A percentile compares a stretch with the other conserved stretches of the same genome.
Conservation (phyloP, 2,329 filamentous ascomycete genomes). For the Madurella fahalii region DNA sequence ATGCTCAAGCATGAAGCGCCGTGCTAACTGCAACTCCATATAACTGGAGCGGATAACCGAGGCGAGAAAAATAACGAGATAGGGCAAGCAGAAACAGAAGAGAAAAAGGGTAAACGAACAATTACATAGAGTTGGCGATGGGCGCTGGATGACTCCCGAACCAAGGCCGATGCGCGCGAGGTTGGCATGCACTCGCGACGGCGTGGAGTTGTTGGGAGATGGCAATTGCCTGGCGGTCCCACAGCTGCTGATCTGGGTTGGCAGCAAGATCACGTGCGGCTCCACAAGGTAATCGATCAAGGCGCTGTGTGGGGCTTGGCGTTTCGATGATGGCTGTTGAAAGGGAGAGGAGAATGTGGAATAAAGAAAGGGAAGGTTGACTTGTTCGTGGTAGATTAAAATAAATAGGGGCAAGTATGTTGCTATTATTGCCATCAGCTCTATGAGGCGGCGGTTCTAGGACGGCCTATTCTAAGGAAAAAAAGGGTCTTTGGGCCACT, state of each 20-base stretch:
- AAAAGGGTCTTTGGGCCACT: too few species aligned
- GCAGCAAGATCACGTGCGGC: background rate
- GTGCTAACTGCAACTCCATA: conserved; percentile 8
- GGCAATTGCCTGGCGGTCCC: background rate
- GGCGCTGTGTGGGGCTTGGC: background rate
- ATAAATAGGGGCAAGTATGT: too few species aligned
- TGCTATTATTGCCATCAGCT: too few species aligned
- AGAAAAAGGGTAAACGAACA: conserved; percentile 26
- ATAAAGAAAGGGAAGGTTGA: too few species aligned
- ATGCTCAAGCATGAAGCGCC: conserved; percentile 10
- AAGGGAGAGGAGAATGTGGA: too few species aligned
- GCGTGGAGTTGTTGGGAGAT: conserved; percentile 16
- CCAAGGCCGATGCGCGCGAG: conserved; percentile 14
- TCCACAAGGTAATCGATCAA: background rate
- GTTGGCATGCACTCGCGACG: conserved; percentile 15
- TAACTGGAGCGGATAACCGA: conserved; percentile 7
- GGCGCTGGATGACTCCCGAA: conserved; percentile 13
- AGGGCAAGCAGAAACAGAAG: conserved; percentile 8
- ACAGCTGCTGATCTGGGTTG: background rate
- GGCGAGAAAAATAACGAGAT: conserved; percentile 8
- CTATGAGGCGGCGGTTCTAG: too few species aligned
- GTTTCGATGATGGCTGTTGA: too few species aligned
- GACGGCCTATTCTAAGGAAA: too few species aligned
- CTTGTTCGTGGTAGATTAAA: too few species aligned
- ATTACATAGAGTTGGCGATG: conserved; percentile 19